A percentile compares a stretch with the other conserved stretches of the same genome.
phyloP scores from a whole-genome alignment of 164 flowering plant genomes.

The Annona squamosa region DNA sequence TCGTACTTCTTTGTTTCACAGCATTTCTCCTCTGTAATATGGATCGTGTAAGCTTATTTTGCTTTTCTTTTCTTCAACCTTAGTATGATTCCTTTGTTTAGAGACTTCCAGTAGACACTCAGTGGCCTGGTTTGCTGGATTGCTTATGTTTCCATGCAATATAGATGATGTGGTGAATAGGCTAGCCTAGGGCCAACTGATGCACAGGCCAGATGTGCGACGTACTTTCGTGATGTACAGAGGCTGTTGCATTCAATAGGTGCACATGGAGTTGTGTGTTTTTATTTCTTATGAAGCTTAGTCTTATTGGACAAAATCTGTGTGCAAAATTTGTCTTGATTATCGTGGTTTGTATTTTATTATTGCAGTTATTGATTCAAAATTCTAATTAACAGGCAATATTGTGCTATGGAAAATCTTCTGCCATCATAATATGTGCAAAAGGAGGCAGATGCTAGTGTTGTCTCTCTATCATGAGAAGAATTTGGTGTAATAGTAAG shows the following conservation, averaged over 20 bases:
- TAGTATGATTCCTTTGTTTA: not conserved
- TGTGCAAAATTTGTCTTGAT: not conserved
- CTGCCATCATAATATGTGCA: too few species aligned
- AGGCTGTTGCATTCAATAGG: not conserved
- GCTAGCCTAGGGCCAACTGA: not conserved
- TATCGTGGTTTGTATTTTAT: too few species aligned
- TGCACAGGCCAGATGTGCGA: not conserved
- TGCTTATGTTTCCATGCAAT: not conserved
- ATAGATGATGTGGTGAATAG: not conserved
- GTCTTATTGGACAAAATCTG: not conserved
- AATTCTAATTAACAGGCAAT: too few species aligned
- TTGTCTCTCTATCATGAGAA: too few species aligned
- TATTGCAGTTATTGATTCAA: too few species aligned
- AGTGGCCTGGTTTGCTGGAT: not conserved
- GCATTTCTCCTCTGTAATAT: slow-evolving; percentile 94
- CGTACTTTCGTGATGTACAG: not conserved
- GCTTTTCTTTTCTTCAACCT: slow-evolving; percentile 2
- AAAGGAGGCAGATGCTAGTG: too few species aligned
- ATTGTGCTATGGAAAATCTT: too few species aligned
- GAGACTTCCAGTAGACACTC: not conserved
- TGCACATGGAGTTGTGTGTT: too few species aligned
- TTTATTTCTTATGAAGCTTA: not conserved
- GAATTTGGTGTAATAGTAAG: too few species aligned
- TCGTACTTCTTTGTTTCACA: slow-evolving; percentile 84
- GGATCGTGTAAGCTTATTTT: slow-evolving; percentile 72